Conservation (phyloP, 345 rosid species). For the Pseudoturritis turrita region DNA sequence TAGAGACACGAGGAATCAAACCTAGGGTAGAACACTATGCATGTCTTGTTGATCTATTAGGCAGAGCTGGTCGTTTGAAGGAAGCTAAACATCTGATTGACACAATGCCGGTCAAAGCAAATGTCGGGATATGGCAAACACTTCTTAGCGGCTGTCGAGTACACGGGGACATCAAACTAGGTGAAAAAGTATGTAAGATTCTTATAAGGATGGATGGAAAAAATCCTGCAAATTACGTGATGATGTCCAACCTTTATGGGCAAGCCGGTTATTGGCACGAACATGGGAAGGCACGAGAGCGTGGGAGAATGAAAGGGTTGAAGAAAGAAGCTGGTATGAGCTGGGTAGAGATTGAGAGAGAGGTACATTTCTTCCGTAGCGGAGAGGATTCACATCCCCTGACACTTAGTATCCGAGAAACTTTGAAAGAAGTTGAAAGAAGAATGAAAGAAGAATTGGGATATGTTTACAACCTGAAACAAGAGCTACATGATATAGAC, state of each 20-base stretch:
- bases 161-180: conserved; percentile 63
- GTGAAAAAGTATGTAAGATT: conserved; percentile 57
- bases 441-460: conserved; percentile 70
- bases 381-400: conserved; percentile 55
- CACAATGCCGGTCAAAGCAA: conserved; percentile 61
- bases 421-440: conserved; percentile 57
- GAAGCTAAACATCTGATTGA: conserved; percentile 70
- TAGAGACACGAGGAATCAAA: conserved; percentile 35
- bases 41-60: conserved; percentile 80
- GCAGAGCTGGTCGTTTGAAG: conserved; percentile 65
- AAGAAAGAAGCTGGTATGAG: conserved; percentile 78
- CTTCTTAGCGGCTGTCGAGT: conserved; percentile 79
- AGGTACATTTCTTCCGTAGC: conserved; percentile 59
- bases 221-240: conserved; percentile 74
- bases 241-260: conserved; percentile 75
- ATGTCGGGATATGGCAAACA: conserved; percentile 82
- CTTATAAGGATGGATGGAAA: conserved; percentile 51
- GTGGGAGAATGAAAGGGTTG: conserved; percentile 45
- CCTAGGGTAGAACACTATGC: conserved; percentile 79
- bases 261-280: conserved; percentile 70
- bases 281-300: conserved; percentile 52
- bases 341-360: conserved; percentile 80
- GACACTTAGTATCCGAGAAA: conserved; percentile 40
- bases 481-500: conserved; percentile 64
- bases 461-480: conserved; percentile 44